phyloP scores from a whole-genome alignment of 176 grass and related monocot genomes.

The Ananas comosus region DNA sequence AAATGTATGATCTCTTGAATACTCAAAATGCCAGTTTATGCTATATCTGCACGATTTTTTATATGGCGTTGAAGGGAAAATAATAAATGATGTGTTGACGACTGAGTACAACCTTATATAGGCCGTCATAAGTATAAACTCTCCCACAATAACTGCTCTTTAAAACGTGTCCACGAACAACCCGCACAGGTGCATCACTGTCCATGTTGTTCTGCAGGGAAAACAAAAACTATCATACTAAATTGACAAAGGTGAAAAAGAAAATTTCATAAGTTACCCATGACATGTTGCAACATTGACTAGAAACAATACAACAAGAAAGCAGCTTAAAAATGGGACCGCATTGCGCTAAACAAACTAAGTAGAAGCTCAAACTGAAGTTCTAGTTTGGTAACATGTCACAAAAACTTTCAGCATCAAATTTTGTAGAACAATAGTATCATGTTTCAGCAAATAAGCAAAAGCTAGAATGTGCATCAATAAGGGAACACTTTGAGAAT shows the following conservation, averaged over 20 bases:
- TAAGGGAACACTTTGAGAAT: no score
- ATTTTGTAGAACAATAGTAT: no score
- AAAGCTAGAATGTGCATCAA: no score
- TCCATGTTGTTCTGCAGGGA: constrained; percentile 55
- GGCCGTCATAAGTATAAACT: constrained; percentile 79
- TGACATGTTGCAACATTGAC: no score
- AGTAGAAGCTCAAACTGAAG: no score
- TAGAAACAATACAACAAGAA: not conserved
- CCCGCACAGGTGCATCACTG: constrained; percentile 40
- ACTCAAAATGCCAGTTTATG: no score
- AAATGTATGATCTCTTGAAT: no score
- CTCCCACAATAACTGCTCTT: constrained; percentile 68
- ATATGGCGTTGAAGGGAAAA: not conserved
- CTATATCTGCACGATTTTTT: not conserved
- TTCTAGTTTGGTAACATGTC: no score
- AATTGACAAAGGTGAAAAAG: not conserved
- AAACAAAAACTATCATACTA: not conserved
- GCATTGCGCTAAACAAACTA: not conserved
- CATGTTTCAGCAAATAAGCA: no score
- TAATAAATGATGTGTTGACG: not conserved
- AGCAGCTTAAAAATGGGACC: not conserved
- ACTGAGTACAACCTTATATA: constrained; percentile 55
- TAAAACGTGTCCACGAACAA: constrained; percentile 59
- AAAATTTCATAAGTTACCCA: not conserved
- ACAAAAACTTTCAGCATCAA: no score